A percentile compares a stretch with the other conserved stretches of the same genome.
These are phyloP conservation scores for Cucurbita argyrosperma DNA, from an alignment of 306 rosid genomes.

Conservation along the genomic window DNA sequence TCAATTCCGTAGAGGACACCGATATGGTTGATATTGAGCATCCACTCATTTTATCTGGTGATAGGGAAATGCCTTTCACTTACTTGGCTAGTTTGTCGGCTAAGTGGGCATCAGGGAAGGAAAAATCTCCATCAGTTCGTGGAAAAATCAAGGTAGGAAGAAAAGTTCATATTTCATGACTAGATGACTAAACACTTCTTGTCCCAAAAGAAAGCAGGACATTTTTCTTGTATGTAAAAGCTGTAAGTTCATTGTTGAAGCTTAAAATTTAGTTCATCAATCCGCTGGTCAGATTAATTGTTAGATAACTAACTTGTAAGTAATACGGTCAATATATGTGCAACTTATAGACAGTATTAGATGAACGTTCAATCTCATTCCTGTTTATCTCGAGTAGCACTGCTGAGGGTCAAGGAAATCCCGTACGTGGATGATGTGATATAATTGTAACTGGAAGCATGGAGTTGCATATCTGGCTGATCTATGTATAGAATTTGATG, in stretches of 20 bases:
- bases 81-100: conserved; percentile 77
- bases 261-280: not conserved
- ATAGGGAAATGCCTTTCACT: conserved; percentile 55
- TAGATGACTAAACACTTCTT: not conserved
- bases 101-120: conserved; percentile 54
- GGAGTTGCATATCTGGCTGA: not conserved
- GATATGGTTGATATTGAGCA: conserved; percentile 25
- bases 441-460: not conserved
- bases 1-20: conserved; percentile 14
- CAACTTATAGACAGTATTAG: not conserved
- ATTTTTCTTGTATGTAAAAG: not conserved
- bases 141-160: conserved; percentile 68
- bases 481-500: not conserved
- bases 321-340: not conserved
- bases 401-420: not conserved
- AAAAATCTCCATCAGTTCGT: conserved; percentile 25
- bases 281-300: not conserved
- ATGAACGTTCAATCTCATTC: not conserved
- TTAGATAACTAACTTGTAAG: not conserved
- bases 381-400: not conserved
- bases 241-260: not conserved
- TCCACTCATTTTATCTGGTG: conserved; percentile 33
- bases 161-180: not conserved
- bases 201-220: not conserved
- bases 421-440: not conserved